Base-by-base conservation (phyloP, 352 stramenopile species). In the Pythium dissotocum region DNA sequence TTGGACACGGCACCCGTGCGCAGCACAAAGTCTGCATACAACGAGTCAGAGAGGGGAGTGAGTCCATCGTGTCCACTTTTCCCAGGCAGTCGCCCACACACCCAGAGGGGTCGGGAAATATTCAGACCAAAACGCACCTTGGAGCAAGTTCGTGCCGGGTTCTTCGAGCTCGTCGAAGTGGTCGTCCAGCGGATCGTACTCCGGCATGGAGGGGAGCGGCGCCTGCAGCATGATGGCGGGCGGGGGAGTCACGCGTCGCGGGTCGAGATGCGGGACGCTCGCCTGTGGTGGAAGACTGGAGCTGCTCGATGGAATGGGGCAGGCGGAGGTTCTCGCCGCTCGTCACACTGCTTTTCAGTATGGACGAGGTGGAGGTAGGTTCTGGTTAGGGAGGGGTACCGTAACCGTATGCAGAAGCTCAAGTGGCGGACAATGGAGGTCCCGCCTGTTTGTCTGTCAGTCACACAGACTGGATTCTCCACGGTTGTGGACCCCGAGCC, bases 121-220 rank as follows among this genome's bases (percentile, higher is more conserved):
- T 36, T 55, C 55, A 44, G 42, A 9, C 59, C 61, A 46, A 14
- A 28, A 30, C 46, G 32, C 59, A 90, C 82, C 82, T 78, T 89
- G 81, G 16, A 93, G 76, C 40, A 91, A 83, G 44, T 86, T 89
- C 36, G 77, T 58, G 21, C 82, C 85, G 4, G 84, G 79, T 54
- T 87, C 80, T 61, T 93, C 84, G 55, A 93, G 73, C 63, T 91
- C 85, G 18, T 89, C 81, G 33, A 93, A 61, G 56, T 91, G 79
- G 44, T 80, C 80, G 57, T 91, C 83, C 63, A 93, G 77, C 53
- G 82, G 72, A 67, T 92, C 82, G 67, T 87, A 85, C 72, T 93
- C 83, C 44, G 86, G 67, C 68, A 76, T 86, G 42, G 73, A 77
- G 38, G 77, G 79, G 54, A 88, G 67, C 54, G 75, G 72, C 67